Percentiles rank a stretch among this genome's conserved stretches.
Conservation (phyloP, 257 asterid species). For the Solanum lycopersicoides region DNA sequence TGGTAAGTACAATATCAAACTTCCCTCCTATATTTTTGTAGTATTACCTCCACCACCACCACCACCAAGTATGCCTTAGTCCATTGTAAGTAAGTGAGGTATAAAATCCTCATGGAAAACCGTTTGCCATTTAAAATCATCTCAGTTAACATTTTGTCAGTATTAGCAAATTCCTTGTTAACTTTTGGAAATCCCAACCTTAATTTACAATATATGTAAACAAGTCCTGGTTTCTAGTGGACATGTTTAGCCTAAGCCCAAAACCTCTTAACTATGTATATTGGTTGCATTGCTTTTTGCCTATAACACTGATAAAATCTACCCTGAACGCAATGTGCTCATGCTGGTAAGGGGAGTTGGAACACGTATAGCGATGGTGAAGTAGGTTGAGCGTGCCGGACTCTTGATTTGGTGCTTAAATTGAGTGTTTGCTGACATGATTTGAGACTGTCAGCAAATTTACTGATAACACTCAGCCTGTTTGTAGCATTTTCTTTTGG, state of each 20-base stretch:
- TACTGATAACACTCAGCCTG: neutral
- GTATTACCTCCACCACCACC: neutral
- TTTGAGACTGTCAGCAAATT: neutral
- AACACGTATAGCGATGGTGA: neutral
- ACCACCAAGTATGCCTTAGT: neutral
- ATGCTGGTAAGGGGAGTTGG: neutral
- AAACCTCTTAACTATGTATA: neutral
- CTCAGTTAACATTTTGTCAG: neutral
- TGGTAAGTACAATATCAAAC: neutral
- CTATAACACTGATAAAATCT: neutral
- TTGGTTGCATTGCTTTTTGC: neutral
- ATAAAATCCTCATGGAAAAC: neutral
- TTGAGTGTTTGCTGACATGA: neutral
- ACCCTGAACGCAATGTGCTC: neutral
- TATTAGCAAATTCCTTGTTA: neutral
- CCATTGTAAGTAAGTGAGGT: neutral
- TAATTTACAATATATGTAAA: neutral
- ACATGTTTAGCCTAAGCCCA: neutral
- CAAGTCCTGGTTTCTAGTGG: neutral
- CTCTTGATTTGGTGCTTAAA: neutral
- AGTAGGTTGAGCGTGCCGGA: neutral
- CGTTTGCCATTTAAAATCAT: neutral
- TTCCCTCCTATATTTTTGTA: neutral
- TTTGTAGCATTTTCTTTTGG: neutral
- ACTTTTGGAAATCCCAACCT: neutral